These are phyloP conservation scores for Yamadazyma akitaensis DNA, from an alignment of 805 yeast genomes.

Conservation along the genomic window DNA sequence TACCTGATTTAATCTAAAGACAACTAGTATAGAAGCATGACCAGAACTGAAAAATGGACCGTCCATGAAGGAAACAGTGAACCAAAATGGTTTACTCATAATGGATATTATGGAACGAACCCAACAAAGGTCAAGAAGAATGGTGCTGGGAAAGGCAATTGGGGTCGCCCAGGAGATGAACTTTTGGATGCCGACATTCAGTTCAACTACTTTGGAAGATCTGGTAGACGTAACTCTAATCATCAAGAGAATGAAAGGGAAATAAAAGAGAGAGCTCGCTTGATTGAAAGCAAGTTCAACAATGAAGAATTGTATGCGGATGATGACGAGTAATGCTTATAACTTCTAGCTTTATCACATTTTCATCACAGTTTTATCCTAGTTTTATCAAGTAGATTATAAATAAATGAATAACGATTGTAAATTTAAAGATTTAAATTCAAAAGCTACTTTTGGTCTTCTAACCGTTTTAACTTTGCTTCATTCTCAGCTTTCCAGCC, in stretches of 20 bases:
- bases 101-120: conserved; percentile 62
- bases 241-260: conserved; percentile 32
- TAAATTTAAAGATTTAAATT: neutral
- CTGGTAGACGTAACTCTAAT: conserved; percentile 39
- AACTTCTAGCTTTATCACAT: no score
- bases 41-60: conserved; percentile 79
- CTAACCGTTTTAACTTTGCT: conserved; percentile 24
- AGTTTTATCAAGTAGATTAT: neutral
- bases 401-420: neutral
- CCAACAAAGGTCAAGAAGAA: conserved; percentile 77
- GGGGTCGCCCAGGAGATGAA: conserved; percentile 86
- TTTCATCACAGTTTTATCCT: neutral
- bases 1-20: no score
- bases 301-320: neutral
- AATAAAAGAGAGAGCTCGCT: conserved; percentile 15
- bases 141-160: conserved; percentile 84
- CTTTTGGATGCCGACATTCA: conserved; percentile 54
- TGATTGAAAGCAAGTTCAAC: conserved; percentile 3
- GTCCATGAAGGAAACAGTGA: conserved; percentile 56
- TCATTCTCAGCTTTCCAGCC: conserved; percentile 69
- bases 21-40: conserved; percentile 38
- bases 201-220: conserved; percentile 18
- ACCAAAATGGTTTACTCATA: conserved; percentile 76
- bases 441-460: conserved; percentile 1
- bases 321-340: neutral